Conservation (phyloP, 441 rosid species). For the Biscutella laevigata region DNA sequence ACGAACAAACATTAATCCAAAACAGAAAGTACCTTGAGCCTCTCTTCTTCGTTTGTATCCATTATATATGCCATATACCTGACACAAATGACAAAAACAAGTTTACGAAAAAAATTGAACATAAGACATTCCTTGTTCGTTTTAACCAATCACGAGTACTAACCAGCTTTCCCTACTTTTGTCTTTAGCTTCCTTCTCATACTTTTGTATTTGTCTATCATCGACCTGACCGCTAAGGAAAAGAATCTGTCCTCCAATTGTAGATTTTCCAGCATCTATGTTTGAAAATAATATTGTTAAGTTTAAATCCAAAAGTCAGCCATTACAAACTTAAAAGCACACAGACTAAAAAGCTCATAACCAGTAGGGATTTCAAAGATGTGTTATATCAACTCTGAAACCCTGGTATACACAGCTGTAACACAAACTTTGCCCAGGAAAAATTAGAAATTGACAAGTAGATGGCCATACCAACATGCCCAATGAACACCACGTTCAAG, state of each 20-base stretch:
- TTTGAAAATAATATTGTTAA: constrained; percentile 16
- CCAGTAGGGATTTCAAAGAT: neutral
- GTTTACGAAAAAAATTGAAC: neutral
- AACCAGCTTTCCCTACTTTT: constrained; percentile 99
- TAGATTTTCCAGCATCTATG: constrained; percentile 96
- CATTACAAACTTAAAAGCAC: neutral
- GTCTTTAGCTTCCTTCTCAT: constrained; percentile 97
- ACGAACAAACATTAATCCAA: neutral
- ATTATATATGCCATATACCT: constrained; percentile 99
- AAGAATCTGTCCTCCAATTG: constrained; percentile 92
- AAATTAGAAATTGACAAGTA: neutral
- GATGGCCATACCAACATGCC: constrained; percentile 81
- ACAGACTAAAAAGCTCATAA: neutral
- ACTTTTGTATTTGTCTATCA: constrained; percentile 90
- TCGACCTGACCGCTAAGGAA: constrained; percentile 95
- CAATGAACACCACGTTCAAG: constrained; percentile 89
- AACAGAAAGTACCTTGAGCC: constrained; percentile 62
- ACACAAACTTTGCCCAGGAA: neutral
- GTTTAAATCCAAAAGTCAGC: neutral
- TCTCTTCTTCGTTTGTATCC: constrained; percentile 99
- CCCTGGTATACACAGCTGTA: neutral
- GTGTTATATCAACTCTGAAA: too few species aligned
- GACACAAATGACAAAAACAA: constrained; percentile 17
- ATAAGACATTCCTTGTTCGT: neutral
- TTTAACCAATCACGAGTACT: neutral